Evolutionary conservation across 805 yeast genomes (phyloP), one percentile per base, ranked within the genome.

Genomic region (Cyberlindnera misumaiensis): DNA sequence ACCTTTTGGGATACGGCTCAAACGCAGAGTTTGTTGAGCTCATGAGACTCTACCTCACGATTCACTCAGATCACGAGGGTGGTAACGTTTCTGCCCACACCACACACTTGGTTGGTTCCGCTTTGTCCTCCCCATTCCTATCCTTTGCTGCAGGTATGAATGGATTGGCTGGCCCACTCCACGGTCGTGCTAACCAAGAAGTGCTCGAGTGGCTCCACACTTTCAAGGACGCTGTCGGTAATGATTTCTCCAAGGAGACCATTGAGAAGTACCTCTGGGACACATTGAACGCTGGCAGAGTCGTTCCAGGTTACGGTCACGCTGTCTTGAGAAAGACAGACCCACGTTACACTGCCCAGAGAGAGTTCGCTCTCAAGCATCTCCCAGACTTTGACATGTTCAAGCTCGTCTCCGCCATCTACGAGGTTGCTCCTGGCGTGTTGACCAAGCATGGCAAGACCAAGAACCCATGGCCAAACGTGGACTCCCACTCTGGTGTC

Each of bases 391-490:
- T 79, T 62, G 85, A 78, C 53, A 64, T 82, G 62, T 84, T 83
- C 77, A 77, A 79, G 68, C 72, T 84, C 43, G 93, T 84, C 32
- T 75, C 84, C 42, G 73, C 75, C 59, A 79, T 83, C 57, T 82
- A 80, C 66, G 81, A 83, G 64, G 84, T 83, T 54, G 93, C 93
- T 47, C 93, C 93, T 65, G 73, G 64, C 51, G 90, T 83, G 36
- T 73, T 83, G 53, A 78, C 83, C 53, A 71, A 80, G 67, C 90
- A 83, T 64, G 93, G 90, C 64, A 84, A 84, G 77, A 83, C 90
- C 59, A 83, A 83, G 77, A 83, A 83, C 77, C 93, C 93, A 67
- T 83, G 88, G 88, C 93, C 94, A 66, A 83, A 83, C 61, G 94
- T 83, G 49, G 94, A 83, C 67, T 81, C 93, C 39, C 87, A 81